A percentile compares a stretch with the other conserved stretches of the same genome.
Conservation (phyloP, 2,329 filamentous ascomycete genomes). For the Neofusicoccum cordaticola region DNA sequence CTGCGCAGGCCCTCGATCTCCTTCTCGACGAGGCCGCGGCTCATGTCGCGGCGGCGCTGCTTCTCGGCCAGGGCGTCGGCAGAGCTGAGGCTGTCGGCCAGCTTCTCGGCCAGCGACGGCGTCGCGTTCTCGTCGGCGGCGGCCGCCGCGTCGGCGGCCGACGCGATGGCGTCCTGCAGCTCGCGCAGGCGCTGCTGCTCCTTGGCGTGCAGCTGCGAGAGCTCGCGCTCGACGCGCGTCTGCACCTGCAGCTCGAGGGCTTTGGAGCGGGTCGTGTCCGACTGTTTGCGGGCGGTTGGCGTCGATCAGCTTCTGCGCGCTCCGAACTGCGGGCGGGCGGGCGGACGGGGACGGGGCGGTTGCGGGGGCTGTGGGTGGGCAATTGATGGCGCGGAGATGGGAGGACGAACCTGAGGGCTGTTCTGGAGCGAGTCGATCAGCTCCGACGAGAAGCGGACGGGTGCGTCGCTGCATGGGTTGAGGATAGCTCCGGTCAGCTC, state of each 20-base stretch:
- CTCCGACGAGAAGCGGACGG: slow-evolving; percentile 73
- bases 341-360: background rate
- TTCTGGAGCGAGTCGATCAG: slow-evolving; percentile 79
- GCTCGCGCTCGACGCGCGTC: slow-evolving; percentile 78
- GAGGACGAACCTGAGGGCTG: slow-evolving; percentile 71
- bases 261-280: slow-evolving; percentile 81
- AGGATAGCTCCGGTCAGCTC: slow-evolving; percentile 14
- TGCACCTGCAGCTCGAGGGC: slow-evolving; percentile 85
- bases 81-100: slow-evolving; percentile 34
- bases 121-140: slow-evolving; percentile 13
- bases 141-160: slow-evolving; percentile 38
- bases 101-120: slow-evolving; percentile 34
- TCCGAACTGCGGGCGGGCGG: background rate
- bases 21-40: slow-evolving; percentile 52
- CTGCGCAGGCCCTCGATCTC: slow-evolving; percentile 57
- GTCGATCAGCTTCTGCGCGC: background rate
- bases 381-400: background rate
- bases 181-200: slow-evolving; percentile 67
- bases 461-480: slow-evolving; percentile 50
- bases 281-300: slow-evolving; percentile 51
- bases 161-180: slow-evolving; percentile 63
- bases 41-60: slow-evolving; percentile 46
- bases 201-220: slow-evolving; percentile 71
- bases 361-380: background rate
- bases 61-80: slow-evolving; percentile 39